Evolutionary conservation across 371 early-diverging fungal genomes (phyloP).

Genomic region (Haplosporangium sp.): DNA sequence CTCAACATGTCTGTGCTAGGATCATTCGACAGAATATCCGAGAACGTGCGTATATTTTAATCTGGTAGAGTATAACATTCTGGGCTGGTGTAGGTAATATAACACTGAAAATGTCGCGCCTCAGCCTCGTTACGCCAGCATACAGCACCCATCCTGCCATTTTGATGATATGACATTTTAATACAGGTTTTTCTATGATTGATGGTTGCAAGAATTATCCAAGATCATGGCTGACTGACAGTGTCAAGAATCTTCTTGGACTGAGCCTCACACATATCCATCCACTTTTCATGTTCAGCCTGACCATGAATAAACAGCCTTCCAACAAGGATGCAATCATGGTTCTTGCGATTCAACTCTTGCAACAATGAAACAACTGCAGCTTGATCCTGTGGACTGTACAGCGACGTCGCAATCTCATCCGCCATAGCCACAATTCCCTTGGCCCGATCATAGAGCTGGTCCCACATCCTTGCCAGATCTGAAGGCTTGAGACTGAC

Average conservation of each 20-base stretch:
- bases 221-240: constrained; percentile 3
- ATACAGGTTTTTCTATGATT: no score
- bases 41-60: no score
- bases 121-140: no score
- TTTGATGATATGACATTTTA: no score
- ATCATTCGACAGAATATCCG: no score
- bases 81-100: neutral
- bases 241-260: constrained; percentile 45
- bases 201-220: neutral
- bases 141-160: no score
- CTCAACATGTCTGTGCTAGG: neutral
- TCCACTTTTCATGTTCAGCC: constrained; percentile 49
- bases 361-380: constrained; percentile 26
- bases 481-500: constrained; percentile 31
- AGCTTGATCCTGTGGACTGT: constrained; percentile 39
- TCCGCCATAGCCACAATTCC: constrained; percentile 45
- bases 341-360: constrained; percentile 41
- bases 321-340: constrained; percentile 45
- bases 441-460: constrained; percentile 38
- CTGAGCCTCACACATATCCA: constrained; percentile 54
- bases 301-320: constrained; percentile 50
- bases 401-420: constrained; percentile 50
- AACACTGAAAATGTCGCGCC: neutral
- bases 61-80: neutral
- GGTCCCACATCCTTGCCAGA: constrained; percentile 53